These are phyloP conservation scores for Cyberlindnera samutprakarnensis DNA, from an alignment of 805 yeast species.

Conservation along the genomic window DNA sequence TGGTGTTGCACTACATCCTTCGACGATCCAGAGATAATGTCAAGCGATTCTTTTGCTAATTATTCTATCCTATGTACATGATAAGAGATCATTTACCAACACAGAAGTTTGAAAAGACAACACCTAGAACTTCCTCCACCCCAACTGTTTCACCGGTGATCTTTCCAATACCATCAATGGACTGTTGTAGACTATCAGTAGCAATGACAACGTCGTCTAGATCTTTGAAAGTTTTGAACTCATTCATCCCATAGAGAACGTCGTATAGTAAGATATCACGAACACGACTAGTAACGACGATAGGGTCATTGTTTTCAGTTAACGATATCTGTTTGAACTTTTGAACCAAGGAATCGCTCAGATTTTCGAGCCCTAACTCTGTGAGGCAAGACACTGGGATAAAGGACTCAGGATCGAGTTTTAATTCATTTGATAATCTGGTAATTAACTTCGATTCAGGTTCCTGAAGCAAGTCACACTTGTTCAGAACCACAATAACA, in stretches of 20 bases:
- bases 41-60: too few species aligned
- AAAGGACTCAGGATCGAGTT: slow-evolving; percentile 19
- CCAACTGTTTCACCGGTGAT: slow-evolving; percentile 88
- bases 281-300: slow-evolving; percentile 67
- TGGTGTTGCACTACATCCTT: too few species aligned
- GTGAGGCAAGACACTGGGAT: slow-evolving; percentile 53
- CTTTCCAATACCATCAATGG: slow-evolving; percentile 84
- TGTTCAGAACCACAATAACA: slow-evolving; percentile 47
- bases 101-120: slow-evolving; percentile 87
- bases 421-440: slow-evolving; percentile 17
- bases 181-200: slow-evolving; percentile 61
- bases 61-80: too few species aligned
- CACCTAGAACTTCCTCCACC: slow-evolving; percentile 84
- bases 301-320: slow-evolving; percentile 51
- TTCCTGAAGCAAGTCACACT: slow-evolving; percentile 40
- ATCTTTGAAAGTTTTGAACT: slow-evolving; percentile 43
- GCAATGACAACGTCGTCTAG: slow-evolving; percentile 73
- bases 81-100: slow-evolving; percentile 70
- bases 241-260: slow-evolving; percentile 67
- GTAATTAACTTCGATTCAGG: slow-evolving; percentile 17
- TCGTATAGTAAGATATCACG: slow-evolving; percentile 70
- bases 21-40: too few species aligned
- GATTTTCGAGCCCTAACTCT: slow-evolving; percentile 44
- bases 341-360: slow-evolving; percentile 35
- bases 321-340: slow-evolving; percentile 43